Evolutionary conservation across 768 basidiomycete species (phyloP), one percentile per base, ranked within the genome.

Genomic region (Leccinum truebloodii): DNA sequence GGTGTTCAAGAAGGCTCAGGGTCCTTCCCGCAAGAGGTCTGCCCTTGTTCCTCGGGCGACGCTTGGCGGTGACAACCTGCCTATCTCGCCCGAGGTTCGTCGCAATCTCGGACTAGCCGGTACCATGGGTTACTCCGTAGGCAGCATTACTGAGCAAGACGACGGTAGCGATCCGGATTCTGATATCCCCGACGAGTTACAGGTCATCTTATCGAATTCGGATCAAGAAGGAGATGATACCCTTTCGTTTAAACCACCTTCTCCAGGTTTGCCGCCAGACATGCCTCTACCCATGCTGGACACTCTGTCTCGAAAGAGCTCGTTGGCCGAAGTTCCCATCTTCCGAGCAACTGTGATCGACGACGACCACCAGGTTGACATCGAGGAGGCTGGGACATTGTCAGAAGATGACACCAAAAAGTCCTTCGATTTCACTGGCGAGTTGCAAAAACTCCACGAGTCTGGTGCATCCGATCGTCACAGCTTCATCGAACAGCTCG

Each of bases 391-490:
- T 22, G 78, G 62, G 3, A 57, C 69, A 39, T 75, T 77, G 13
- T 86, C 84, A 14, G 86, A 86, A 57, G 83, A 83, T 55, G 84
- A 88, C 63, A 92, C 90, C 0, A 90, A 87, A 76, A 88, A 83
- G 66, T 89, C 86, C 1, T 94, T 93, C 63, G 91, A 94, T 67
- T 94, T 93, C 67, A 94, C 92, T 0, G 89, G 87, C 41, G 92
- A 92, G 71, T 73, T 93, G 55, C 75, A 81, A 71, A 85, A 77
- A 66, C 78, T 93, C 53, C 86, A 88, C 56, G 86, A 89, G 65
- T 86, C 85, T 6, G 87, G 88, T 35, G 89, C 67, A 1, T 86
- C 85, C 1, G 86, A 90, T 67, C 76, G 89, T 10, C 78, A 73
- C 12, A 92, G 90, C 72, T 94, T 94, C 67, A 87, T 93, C 4